A percentile compares a stretch with the other conserved stretches of the same genome.
Conservation (phyloP, 306 rosid species). For the Fagus sylvatica region DNA sequence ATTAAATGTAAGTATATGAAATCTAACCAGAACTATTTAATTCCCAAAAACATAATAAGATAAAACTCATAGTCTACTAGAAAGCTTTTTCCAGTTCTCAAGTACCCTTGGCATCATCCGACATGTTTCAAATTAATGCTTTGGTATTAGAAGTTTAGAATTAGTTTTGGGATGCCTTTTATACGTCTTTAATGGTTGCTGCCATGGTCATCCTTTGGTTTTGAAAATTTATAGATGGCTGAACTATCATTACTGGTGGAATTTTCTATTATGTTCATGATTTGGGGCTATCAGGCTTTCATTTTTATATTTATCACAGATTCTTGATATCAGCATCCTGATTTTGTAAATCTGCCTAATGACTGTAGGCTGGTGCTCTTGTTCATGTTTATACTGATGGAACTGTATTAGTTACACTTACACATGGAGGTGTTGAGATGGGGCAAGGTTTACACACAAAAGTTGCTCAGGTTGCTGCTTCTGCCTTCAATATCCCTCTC, state of each 20-base stretch:
- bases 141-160: too few relatives aligned
- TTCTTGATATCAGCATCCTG: neutral
- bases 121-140: too few relatives aligned
- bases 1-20: too few relatives aligned
- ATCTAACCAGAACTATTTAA: too few relatives aligned
- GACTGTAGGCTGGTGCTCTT: slow-evolving; percentile 92
- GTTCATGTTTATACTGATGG: slow-evolving; percentile 97
- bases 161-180: too few relatives aligned
- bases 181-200: too few relatives aligned
- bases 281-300: neutral
- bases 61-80: too few relatives aligned
- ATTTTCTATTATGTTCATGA: neutral
- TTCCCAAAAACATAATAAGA: too few relatives aligned
- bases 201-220: neutral
- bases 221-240: neutral
- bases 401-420: slow-evolving; percentile 87
- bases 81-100: too few relatives aligned
- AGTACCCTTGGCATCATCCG: too few relatives aligned
- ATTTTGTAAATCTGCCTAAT: slow-evolving; percentile 19
- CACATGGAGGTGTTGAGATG: slow-evolving; percentile 99
- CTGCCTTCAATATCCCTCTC: slow-evolving; percentile 86
- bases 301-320: neutral
- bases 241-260: neutral
- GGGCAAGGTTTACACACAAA: slow-evolving; percentile 99
- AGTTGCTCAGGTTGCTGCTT: slow-evolving; percentile 95